These are phyloP conservation scores for Phialocephala subalpina DNA, from an alignment of 2,329 filamentous ascomycete genomes.

Conservation along the genomic window DNA sequence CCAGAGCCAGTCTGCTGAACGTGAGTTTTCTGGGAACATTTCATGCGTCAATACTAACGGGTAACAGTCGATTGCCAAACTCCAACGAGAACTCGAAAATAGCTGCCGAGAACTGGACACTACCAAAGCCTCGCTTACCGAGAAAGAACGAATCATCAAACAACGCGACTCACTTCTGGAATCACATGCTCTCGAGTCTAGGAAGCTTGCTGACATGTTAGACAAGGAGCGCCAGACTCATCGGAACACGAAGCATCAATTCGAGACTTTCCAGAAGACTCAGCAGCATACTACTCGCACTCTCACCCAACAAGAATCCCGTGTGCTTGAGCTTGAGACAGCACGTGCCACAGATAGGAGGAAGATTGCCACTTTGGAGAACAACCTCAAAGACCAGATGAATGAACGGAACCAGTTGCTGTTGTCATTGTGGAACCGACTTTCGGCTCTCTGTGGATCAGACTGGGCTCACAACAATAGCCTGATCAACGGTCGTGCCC, in stretches of 20 bases:
- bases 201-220: slow-evolving; percentile 84
- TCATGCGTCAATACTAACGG: not conserved
- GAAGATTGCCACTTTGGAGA: slow-evolving; percentile 76
- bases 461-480: slow-evolving; percentile 94
- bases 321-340: slow-evolving; percentile 87
- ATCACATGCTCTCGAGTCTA: slow-evolving; percentile 84
- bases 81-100: slow-evolving; percentile 87
- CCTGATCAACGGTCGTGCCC: slow-evolving; percentile 83
- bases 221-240: slow-evolving; percentile 90
- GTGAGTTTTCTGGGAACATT: slow-evolving; percentile 51
- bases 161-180: slow-evolving; percentile 90
- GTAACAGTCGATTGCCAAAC: slow-evolving; percentile 77
- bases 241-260: slow-evolving; percentile 85
- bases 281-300: slow-evolving; percentile 88
- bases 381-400: slow-evolving; percentile 85
- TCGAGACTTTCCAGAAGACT: slow-evolving; percentile 87
- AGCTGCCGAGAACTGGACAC: slow-evolving; percentile 84
- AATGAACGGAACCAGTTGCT: slow-evolving; percentile 89
- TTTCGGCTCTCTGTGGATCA: slow-evolving; percentile 84
- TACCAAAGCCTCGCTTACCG: slow-evolving; percentile 78
- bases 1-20: slow-evolving; percentile 83
- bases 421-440: slow-evolving; percentile 86
- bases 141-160: slow-evolving; percentile 90
- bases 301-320: slow-evolving; percentile 83
- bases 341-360: slow-evolving; percentile 79